These are phyloP conservation scores for Galerina sulciceps DNA, from an alignment of 768 basidiomycete species.

Conservation along the genomic window DNA sequence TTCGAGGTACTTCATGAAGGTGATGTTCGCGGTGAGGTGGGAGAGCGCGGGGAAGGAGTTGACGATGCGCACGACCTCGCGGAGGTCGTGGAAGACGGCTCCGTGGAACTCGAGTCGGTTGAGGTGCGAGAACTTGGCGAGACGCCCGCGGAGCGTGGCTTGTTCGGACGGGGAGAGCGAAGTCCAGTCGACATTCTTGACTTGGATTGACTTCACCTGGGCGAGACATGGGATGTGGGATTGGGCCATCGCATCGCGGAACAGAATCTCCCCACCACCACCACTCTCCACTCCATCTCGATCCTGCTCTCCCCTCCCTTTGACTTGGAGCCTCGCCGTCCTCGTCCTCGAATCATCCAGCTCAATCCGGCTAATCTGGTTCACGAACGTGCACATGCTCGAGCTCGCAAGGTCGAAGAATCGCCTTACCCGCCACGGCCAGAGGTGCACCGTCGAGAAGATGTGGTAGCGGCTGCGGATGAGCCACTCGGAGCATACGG, in stretches of 20 bases:
- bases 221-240: constrained; percentile 21
- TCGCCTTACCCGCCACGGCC: constrained; percentile 28
- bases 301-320: background rate
- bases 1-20: constrained; percentile 31
- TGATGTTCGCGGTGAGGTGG: constrained; percentile 28
- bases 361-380: constrained; percentile 29
- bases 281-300: background rate
- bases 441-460: constrained; percentile 33
- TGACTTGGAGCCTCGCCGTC: background rate
- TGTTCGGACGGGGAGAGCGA: constrained; percentile 21
- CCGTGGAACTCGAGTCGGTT: constrained; percentile 28
- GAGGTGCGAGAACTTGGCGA: constrained; percentile 23
- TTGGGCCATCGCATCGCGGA: constrained; percentile 21
- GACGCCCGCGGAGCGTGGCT: constrained; percentile 17
- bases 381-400: constrained; percentile 28
- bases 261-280: background rate
- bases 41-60: constrained; percentile 23
- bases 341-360: constrained; percentile 22
- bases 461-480: constrained; percentile 33
- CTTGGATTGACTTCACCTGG: constrained; percentile 22
- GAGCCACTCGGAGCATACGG: constrained; percentile 37
- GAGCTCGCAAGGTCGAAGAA: constrained; percentile 28
- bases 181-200: constrained; percentile 35
- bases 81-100: constrained; percentile 33
- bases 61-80: constrained; percentile 30